Evolutionary conservation across 345 rosid species (phyloP), one percentile per base, ranked within the genome.

Genomic region (Durio zibethinus): DNA sequence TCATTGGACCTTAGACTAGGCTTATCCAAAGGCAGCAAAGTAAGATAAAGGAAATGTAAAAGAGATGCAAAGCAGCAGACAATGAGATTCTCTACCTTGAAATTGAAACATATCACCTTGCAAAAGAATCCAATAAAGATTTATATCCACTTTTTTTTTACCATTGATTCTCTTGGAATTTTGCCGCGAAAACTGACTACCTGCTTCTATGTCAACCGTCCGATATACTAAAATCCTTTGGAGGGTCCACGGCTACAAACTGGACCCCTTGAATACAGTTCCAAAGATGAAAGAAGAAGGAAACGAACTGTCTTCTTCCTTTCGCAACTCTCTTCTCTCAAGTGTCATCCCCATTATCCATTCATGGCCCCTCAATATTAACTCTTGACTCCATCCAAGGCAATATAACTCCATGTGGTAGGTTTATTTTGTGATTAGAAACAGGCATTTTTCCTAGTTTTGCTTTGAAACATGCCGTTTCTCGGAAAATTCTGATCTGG

Each of bases 361-460:
- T 54, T 21, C 27, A n/a, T n/a, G 60, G 29, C 25, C 10, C 60
- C 60, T 21, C 11, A 21, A 21, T 54, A 54, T 54, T 54, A n/a
- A 54, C 60, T 81, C 75, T 82, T 73, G 85, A 84, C 82, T 82
- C 85, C 86, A 48, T 71, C 82, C 76, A 33, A 81, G 78, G 74
- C 73, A 5, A n/a, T 66, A 40, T 40, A 21, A 7, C 10, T 21
- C 52, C 71, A 66, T 66, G 50, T 66, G 50, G 50, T 66, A 66
- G 50, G 20, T 66, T 66, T 66, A 12, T 66, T 66, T 66, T 67
- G 25, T 36, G 16, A 18, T 64, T 38, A 64, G 16, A 42, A 63
- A 18, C 29, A 5, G 18, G 4, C 12, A 21, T 3, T 65, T 36
- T 10, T 79, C 31, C 47, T 11, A 7, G 54, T 38, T 40, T 77